Evolutionary conservation across 805 yeast species (phyloP).

Genomic region (Ascoidea rubescens): DNA sequence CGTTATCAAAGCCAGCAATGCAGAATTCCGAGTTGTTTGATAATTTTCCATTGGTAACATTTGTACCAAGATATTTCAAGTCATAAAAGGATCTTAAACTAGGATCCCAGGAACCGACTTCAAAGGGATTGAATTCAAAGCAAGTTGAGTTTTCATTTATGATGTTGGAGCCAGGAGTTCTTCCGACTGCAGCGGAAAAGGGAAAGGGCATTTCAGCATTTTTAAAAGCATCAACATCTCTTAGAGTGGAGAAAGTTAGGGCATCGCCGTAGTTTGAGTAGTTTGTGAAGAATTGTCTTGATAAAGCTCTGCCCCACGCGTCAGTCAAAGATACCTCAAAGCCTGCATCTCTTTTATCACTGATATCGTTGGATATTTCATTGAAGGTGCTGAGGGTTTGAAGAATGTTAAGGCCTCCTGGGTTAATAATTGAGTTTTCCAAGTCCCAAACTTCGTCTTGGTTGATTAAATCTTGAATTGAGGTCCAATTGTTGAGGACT

Average conservation of each 20-base stretch:
- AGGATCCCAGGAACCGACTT: slow-evolving; percentile 85
- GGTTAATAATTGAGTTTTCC: slow-evolving; percentile 40
- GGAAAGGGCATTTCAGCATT: slow-evolving; percentile 63
- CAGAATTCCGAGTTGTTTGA: slow-evolving; percentile 29
- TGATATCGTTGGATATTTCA: slow-evolving; percentile 37
- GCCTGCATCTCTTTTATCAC: slow-evolving; percentile 46
- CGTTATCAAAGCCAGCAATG: slow-evolving; percentile 60
- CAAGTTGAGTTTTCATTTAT: slow-evolving; percentile 55
- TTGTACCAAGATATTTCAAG: slow-evolving; percentile 56
- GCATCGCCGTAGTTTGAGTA: slow-evolving; percentile 50
- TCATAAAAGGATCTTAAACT: slow-evolving; percentile 51
- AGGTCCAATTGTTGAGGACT: slow-evolving; percentile 57
- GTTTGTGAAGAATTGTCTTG: slow-evolving; percentile 59
- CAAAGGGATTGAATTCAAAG: slow-evolving; percentile 50
- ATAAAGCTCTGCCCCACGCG: slow-evolving; percentile 66
- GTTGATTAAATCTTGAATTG: slow-evolving; percentile 45
- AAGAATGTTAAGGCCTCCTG: slow-evolving; percentile 48
- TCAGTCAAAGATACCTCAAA: slow-evolving; percentile 58
- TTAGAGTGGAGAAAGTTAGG: slow-evolving; percentile 40
- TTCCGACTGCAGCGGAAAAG: slow-evolving; percentile 48
- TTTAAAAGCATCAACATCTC: slow-evolving; percentile 45
- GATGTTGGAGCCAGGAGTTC: slow-evolving; percentile 45
- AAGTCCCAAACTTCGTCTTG: slow-evolving; percentile 52
- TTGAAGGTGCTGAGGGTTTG: slow-evolving; percentile 38
- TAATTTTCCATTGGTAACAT: slow-evolving; percentile 45